Conservation (phyloP, 495 filamentous ascomycete genomes). For the Hyaloscypha finlandica region DNA sequence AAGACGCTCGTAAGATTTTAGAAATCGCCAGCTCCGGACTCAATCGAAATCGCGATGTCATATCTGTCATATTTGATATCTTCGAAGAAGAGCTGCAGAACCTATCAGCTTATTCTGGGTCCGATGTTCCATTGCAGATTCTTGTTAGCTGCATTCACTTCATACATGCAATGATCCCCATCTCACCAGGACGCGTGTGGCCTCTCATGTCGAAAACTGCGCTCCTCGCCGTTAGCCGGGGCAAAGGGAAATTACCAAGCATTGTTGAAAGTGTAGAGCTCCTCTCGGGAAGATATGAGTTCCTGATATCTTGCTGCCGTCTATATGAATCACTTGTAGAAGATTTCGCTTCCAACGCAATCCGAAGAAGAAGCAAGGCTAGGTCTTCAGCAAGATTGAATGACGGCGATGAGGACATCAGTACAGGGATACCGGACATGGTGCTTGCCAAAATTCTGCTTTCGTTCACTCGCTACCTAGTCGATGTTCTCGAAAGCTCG, state of each 20-base stretch:
- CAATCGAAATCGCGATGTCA: slow-evolving; percentile 71
- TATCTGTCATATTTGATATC: slow-evolving; percentile 78
- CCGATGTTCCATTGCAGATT: slow-evolving; percentile 56
- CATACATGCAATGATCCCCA: slow-evolving; percentile 63
- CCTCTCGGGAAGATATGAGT: slow-evolving; percentile 70
- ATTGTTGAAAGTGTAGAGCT: slow-evolving; percentile 78
- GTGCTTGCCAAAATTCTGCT: slow-evolving; percentile 71
- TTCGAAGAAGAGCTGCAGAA: slow-evolving; percentile 69
- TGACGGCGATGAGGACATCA: slow-evolving; percentile 53
- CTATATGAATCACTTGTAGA: slow-evolving; percentile 76
- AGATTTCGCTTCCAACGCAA: slow-evolving; percentile 69
- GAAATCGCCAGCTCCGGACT: slow-evolving; percentile 74
- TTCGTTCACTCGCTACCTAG: slow-evolving; percentile 67
- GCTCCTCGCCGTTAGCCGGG: slow-evolving; percentile 70
- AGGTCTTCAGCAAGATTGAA: slow-evolving; percentile 51
- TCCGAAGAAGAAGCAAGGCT: slow-evolving; percentile 65
- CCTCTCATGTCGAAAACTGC: slow-evolving; percentile 79
- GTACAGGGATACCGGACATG: slow-evolving; percentile 74
- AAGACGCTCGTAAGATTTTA: slow-evolving; percentile 52
- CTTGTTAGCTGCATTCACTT: slow-evolving; percentile 79
- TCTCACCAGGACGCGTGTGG: slow-evolving; percentile 85
- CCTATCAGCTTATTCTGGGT: slow-evolving; percentile 43
- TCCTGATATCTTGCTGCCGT: slow-evolving; percentile 69
- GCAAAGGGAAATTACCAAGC: slow-evolving; percentile 69
- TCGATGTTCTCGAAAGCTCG: slow-evolving; percentile 82